Evolutionary conservation across 345 rosid species (phyloP), one percentile per base, ranked within the genome.

Genomic region (Gossypium australe): DNA sequence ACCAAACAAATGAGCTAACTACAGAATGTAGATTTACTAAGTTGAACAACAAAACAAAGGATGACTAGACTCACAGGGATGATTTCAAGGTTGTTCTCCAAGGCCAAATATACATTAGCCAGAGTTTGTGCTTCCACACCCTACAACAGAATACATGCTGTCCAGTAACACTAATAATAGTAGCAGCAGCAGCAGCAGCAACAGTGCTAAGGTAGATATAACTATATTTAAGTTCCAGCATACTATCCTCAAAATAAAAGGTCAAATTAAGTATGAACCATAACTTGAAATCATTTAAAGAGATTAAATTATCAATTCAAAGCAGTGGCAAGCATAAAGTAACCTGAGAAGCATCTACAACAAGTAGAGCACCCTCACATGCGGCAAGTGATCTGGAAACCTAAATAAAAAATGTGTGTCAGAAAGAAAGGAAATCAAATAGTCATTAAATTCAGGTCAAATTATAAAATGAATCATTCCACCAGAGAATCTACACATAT

Each of bases 341-440:
- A 67, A 95, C 99, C 98, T 95, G 99, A 41, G 99, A 92, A 80
- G 99, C 97, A 85, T 95, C 99, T 74, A 95, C 98, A 73, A 95
- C 97, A 76, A 95, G 95, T 72, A 95, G 97, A 75, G 99, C 99
- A 80, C 99, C 99, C 89, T 95, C 99, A 63, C 99, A 95, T 18
- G 98, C 99, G 73, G 99, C 99, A 83, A 95, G 98, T 59, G 99
- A 95, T 78, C 99, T 92, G 45, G 99, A 95, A 75, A 95, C 99
- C 98, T 94, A 77, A 45, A 29, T 18, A 73, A 57, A 45, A 78
- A 24, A 66, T 24, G 65, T 11, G 60, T 44, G 53, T 22, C 65
- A 25, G 27, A 67, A 22, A 56, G 57, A 48, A 47, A 11, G 16
- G 7, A 62, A 9, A 69, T 7, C 41, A 70, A 69, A 17, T 51